A percentile compares a stretch with the other conserved stretches of the same genome.
phyloP scores from a whole-genome alignment of 164 flowering plant genomes.

The Tinospora cordifolia region DNA sequence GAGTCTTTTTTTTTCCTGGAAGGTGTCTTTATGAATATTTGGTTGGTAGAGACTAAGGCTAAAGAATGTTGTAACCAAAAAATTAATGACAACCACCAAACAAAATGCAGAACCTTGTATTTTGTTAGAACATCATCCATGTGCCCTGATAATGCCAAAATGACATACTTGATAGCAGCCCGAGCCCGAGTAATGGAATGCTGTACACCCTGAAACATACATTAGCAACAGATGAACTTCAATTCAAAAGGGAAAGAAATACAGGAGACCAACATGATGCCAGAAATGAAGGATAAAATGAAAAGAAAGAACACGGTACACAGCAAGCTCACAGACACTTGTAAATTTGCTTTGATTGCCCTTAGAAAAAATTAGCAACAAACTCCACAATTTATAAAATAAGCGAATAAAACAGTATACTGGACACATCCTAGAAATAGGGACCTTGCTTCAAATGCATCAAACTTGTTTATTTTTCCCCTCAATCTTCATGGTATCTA shows the following conservation, averaged over 20 bases:
- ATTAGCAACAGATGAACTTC: constrained; percentile 3
- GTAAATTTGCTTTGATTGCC: neutral
- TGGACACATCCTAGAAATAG: no score
- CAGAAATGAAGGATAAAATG: neutral
- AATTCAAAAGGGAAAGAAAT: neutral
- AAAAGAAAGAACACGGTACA: neutral
- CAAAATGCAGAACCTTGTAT: constrained; percentile 50
- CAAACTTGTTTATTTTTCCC: neutral
- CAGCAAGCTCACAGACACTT: neutral
- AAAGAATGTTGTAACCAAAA: neutral
- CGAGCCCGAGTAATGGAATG: constrained; percentile 52
- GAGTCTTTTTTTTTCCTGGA: neutral
- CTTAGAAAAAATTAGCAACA: no score
- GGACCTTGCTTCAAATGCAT: neutral
- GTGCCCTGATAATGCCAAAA: constrained; percentile 77
- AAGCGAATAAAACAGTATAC: no score
- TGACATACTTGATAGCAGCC: constrained; percentile 69
- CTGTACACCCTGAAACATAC: constrained; percentile 41
- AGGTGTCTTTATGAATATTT: neutral
- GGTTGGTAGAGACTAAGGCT: constrained; percentile 3
- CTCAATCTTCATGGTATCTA: neutral
- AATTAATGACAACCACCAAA: neutral
- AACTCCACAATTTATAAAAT: no score
- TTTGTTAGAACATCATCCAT: constrained; percentile 74
- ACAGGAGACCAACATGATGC: neutral